Conservation (phyloP, 1,139 yeast genomes). For the Diutina scorzettiae region DNA sequence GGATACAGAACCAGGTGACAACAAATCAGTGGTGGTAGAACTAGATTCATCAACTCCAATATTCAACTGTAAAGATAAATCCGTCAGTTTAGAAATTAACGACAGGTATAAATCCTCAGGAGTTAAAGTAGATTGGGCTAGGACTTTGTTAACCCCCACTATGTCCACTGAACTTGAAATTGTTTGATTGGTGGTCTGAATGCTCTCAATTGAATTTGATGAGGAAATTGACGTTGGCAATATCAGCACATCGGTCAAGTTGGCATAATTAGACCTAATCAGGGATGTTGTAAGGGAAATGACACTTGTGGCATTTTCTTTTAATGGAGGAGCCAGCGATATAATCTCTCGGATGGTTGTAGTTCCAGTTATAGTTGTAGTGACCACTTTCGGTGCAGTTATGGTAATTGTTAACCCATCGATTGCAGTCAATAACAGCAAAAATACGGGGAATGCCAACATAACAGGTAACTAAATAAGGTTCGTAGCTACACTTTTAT, state of each 20-base stretch:
- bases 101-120: neutral
- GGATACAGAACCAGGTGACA: neutral
- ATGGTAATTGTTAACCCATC: neutral
- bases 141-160: neutral
- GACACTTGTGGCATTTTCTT: too few species aligned
- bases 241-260: too few species aligned
- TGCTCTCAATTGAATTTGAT: neutral
- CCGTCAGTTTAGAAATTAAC: neutral
- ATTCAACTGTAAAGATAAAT: too few species aligned
- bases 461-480: neutral
- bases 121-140: neutral
- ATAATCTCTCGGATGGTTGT: neutral
- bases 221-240: neutral
- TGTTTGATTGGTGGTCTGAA: neutral
- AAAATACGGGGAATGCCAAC: neutral
- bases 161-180: neutral
- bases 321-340: neutral
- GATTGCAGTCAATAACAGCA: neutral
- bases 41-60: neutral
- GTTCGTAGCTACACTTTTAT: too few species aligned
- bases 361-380: neutral
- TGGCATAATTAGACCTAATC: too few species aligned
- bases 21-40: neutral
- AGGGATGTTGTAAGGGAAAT: neutral
- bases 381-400: neutral